These are phyloP conservation scores for Rhodotorula paludigena DNA, from an alignment of 768 basidiomycete genomes.

Conservation along the genomic window DNA sequence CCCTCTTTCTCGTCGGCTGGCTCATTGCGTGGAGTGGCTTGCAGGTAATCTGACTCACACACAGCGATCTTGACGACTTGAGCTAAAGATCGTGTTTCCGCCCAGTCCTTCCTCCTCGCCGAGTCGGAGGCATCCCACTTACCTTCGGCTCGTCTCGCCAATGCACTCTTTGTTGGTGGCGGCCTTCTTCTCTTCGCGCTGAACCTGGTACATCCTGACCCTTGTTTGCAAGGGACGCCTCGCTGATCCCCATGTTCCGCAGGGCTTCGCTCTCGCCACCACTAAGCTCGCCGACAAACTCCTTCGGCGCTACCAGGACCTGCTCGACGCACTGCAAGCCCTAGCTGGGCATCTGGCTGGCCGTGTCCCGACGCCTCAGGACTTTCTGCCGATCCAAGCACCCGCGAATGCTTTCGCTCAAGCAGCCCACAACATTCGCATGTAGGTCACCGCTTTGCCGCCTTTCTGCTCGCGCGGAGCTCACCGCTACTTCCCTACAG, in stretches of 20 bases:
- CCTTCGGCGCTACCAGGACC: background rate
- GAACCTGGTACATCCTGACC: background rate
- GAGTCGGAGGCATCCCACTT: background rate
- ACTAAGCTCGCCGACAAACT: background rate
- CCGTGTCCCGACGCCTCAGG: background rate
- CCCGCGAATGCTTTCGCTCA: background rate
- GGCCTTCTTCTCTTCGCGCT: background rate
- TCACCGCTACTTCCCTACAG: background rate
- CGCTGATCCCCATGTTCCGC: too few species aligned
- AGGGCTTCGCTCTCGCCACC: background rate
- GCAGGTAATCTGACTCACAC: background rate
- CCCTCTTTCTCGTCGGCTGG: background rate
- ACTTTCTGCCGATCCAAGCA: background rate
- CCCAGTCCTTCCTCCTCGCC: background rate
- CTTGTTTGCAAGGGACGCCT: accelerated
- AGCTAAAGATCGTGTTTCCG: background rate
- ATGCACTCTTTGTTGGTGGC: background rate
- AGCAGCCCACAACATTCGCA: background rate
- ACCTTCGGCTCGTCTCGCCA: background rate
- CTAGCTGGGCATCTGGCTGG: background rate
- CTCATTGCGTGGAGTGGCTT: background rate
- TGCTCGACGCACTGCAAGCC: background rate
- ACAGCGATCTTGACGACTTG: accelerated
- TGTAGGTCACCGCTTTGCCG: background rate
- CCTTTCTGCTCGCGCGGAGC: accelerated